Evolutionary conservation across 2,329 filamentous ascomycete genomes (phyloP).

Genomic region (Aspergillus latus): DNA sequence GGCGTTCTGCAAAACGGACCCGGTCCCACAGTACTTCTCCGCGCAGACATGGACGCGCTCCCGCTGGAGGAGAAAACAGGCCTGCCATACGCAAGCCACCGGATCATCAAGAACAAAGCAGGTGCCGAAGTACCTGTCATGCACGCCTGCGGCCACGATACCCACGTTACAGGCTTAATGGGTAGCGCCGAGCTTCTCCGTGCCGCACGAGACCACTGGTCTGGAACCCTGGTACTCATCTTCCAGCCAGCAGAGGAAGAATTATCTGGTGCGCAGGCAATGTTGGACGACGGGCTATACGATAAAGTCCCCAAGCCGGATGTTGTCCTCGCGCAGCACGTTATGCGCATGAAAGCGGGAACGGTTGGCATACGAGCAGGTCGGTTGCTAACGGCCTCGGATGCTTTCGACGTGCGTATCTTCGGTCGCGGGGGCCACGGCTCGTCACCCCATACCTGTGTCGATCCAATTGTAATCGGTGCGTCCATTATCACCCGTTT

Average conservation of each 20-base stretch:
- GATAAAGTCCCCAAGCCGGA: constrained; percentile 56
- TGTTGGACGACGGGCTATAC: constrained; percentile 60
- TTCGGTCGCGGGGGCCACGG: constrained; percentile 49
- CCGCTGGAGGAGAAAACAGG: constrained; percentile 58
- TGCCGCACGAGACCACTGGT: constrained; percentile 49
- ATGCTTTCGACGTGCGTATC: constrained; percentile 39
- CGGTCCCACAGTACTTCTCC: constrained; percentile 57
- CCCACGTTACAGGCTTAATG: constrained; percentile 61
- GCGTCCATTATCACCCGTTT: constrained; percentile 42
- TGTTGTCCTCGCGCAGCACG: constrained; percentile 57
- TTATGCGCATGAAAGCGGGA: constrained; percentile 45
- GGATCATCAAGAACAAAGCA: constrained; percentile 44
- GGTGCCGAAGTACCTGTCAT: constrained; percentile 58
- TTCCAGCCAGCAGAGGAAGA: constrained; percentile 67
- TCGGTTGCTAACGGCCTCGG: constrained; percentile 36
- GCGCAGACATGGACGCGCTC: constrained; percentile 64
- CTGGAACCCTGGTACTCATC: constrained; percentile 58
- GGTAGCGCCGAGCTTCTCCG: constrained; percentile 55
- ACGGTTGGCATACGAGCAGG: constrained; percentile 36
- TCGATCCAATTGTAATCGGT: constrained; percentile 52
- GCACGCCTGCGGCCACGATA: constrained; percentile 69
- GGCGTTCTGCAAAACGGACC: constrained; percentile 57
- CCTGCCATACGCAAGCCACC: constrained; percentile 56
- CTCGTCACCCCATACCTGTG: constrained; percentile 41
- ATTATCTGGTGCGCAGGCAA: constrained; percentile 58